Evolutionary conservation across 768 basidiomycete species (phyloP).

Genomic region (Coprinopsis strossmayeri): DNA sequence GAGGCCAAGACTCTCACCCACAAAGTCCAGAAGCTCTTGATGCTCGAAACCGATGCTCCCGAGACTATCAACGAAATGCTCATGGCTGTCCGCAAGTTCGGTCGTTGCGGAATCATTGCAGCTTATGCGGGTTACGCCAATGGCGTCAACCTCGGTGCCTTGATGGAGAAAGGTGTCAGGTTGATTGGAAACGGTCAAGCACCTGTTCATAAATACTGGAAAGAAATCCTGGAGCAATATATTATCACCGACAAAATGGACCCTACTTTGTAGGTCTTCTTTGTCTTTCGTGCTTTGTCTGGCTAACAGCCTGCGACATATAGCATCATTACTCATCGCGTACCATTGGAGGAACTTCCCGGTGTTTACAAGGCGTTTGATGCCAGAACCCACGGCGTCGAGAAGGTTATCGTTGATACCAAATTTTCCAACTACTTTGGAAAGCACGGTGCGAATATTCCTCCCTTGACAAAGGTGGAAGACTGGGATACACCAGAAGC

Average conservation of each 20-base stretch:
- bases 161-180: constrained; percentile 74
- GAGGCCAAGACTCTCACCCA: constrained; percentile 60
- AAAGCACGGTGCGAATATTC: constrained; percentile 36
- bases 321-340: constrained; percentile 51
- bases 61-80: constrained; percentile 54
- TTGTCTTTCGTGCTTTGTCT: too few relatives aligned
- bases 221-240: constrained; percentile 59
- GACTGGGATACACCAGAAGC: constrained; percentile 27
- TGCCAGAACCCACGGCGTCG: constrained; percentile 44
- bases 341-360: constrained; percentile 59
- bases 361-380: constrained; percentile 63
- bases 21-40: constrained; percentile 61
- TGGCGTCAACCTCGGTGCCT: constrained; percentile 60
- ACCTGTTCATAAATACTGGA: constrained; percentile 70
- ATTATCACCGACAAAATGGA: constrained; percentile 63
- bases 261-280: constrained; percentile 41
- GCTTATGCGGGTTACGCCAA: constrained; percentile 66
- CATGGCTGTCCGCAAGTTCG: constrained; percentile 45
- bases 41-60: constrained; percentile 70
- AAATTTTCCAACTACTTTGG: constrained; percentile 30
- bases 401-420: constrained; percentile 75
- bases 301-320: too few relatives aligned
- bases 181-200: constrained; percentile 74
- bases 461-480: constrained; percentile 43
- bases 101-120: constrained; percentile 57